Evolutionary conservation across 2,329 filamentous ascomycete genomes (phyloP), one percentile per base, ranked within the genome.

Genomic region (Aureobasidium sp.): DNA sequence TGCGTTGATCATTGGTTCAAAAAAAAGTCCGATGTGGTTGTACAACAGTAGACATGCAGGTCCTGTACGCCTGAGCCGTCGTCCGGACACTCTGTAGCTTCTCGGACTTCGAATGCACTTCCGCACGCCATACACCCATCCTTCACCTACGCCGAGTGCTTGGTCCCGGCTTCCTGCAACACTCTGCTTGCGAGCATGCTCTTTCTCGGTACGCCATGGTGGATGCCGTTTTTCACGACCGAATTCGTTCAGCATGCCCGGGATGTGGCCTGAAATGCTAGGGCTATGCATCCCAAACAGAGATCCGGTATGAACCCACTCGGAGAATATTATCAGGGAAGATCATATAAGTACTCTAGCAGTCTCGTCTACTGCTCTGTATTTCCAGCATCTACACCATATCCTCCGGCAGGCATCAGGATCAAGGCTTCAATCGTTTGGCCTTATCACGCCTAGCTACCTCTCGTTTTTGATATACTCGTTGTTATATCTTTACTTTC

Each of bases 361-460:
- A 49, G 15, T 46, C 38, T 57, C 54, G 2, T 60, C 37, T 23
- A 17, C 11, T 29, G 25, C 21, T 29, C 19, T 25, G 8, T 3
- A 46, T 25, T 19, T 13, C 35, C 23, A 51, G 57, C 15, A 58
- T 38, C 25, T 49, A 25, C n/a, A 29, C 25, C 21, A 38, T 40
- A 53, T 5, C 15, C 35, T 60, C 23, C 35, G 43, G 47, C 37
- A 53, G 57, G 37, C 38, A 35, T 33, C 8, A 27, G 25, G 29
- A 46, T 29, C 47, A 33, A 46, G 57, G 57, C 57, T 54, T 46
- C 57, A 46, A 27, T 60, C 57, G 38, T 53, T 60, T 21, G 21
- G 47, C 47, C 47, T 50, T 27, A 11, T 8, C 19, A 17, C 37
- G 35, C 23, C 40, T 40, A 50, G 33, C 27, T 60, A 11, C 37